Base-by-base conservation (phyloP, 305 asterid species). In the Fraxinus greggii region DNA sequence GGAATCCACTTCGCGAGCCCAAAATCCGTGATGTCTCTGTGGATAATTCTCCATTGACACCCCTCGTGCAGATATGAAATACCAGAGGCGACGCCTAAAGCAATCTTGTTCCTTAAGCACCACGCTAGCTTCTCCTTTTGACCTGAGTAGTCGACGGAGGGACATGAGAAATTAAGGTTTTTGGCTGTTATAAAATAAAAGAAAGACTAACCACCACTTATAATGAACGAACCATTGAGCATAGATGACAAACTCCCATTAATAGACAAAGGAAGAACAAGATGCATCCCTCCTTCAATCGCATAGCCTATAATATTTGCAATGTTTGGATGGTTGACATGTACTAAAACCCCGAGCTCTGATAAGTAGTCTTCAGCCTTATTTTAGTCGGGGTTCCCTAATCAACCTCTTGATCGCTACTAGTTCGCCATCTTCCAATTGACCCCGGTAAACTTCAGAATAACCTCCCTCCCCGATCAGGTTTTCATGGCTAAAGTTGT, bases 1-100 rank as follows among this genome's bases (percentile, higher is more conserved):
- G 99, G 99, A 79, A 96, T 98, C 99, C 98, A 96, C 84, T 94
- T 96, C 24, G 98, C 97, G 28, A 96, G 94, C 78, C 99, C 99
- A 36, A 96, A 94, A 85, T 96, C 98, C 67, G 97, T 91, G 80
- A 96, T 93, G 84, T 94, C 99, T 83, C 98, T 88, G 78, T 95
- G 99, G 70, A 94, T 92, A 73, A 94, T 95, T 87, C 99, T 90
- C 82, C 98, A 84, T 76, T 93, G 99, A 80, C 99, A 94, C 42
- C 95, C 98, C 86, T 94, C 97, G 31, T 96, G 99, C 77, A 96
- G 99, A 87, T 94, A 96, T 42, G 92, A 81, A 76, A 96, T 92
- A 76, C 99, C 99, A 15, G 91, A 86, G 56, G 99, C 98, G 70
- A 87, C 88, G 83, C 98, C 98, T 75, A 96, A 17, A 23, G 97